These are phyloP conservation scores for Trichoderma cornu-damae DNA, from an alignment of 2,329 filamentous ascomycete genomes.

Conservation along the genomic window DNA sequence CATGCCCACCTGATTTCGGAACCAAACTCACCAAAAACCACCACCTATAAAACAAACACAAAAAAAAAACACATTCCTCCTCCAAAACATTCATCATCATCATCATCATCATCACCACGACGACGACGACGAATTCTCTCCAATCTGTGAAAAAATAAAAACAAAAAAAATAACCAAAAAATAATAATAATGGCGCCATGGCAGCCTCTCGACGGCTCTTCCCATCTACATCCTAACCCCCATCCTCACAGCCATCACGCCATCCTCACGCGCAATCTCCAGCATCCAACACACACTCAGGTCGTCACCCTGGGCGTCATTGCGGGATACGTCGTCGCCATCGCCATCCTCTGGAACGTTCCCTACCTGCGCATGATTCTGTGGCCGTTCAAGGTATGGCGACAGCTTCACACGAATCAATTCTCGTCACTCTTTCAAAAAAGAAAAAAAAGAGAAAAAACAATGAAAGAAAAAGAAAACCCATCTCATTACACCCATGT, in stretches of 20 bases:
- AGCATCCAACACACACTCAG: conserved; percentile 61
- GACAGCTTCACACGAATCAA: not conserved
- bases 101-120: too few species aligned
- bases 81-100: too few species aligned
- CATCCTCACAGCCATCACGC: not conserved
- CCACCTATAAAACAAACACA: too few species aligned
- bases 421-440: not conserved
- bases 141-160: too few species aligned
- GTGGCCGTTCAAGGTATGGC: conserved; percentile 71
- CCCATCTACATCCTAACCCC: not conserved
- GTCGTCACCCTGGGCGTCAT: conserved; percentile 67
- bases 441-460: too few species aligned
- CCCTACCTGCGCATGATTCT: conserved; percentile 69
- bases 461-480: not conserved
- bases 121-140: too few species aligned
- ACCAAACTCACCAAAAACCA: too few species aligned
- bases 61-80: too few species aligned
- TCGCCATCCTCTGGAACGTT: conserved; percentile 73
- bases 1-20: too few species aligned
- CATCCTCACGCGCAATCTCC: conserved; percentile 44
- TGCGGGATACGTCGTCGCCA: conserved; percentile 64
- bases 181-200: conserved; percentile 16
- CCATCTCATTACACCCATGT: not conserved
- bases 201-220: not conserved
- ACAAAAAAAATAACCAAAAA: too few species aligned